phyloP scores from a whole-genome alignment of 306 rosid genomes.

The Abrus pulchellus region DNA sequence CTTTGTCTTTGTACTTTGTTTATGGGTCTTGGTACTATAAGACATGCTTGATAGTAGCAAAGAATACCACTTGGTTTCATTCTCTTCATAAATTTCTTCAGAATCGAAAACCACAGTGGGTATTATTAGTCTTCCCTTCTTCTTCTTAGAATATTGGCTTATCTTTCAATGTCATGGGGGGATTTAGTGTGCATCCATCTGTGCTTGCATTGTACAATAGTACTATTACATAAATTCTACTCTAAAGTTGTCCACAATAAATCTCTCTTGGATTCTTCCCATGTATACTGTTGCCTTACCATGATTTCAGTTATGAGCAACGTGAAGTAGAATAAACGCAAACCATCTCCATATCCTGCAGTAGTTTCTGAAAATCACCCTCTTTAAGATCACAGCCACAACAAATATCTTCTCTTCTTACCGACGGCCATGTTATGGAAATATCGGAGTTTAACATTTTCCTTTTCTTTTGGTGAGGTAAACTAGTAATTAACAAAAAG shows the following conservation, averaged over 20 bases:
- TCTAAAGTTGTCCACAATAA: constrained; percentile 30
- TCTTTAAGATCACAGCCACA: constrained; percentile 1
- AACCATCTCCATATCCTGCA: constrained; percentile 24
- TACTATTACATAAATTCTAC: constrained; percentile 39
- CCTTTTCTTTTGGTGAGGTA: constrained; percentile 27
- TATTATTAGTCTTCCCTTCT: constrained; percentile 44
- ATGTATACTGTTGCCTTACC: background rate
- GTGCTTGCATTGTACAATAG: constrained; percentile 56
- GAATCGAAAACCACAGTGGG: constrained; percentile 58
- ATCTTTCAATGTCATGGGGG: constrained; percentile 43
- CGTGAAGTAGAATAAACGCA: constrained; percentile 18
- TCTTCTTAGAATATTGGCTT: constrained; percentile 40
- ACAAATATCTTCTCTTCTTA: background rate
- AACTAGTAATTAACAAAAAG: background rate
- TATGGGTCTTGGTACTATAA: constrained; percentile 30
- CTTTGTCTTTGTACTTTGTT: background rate
- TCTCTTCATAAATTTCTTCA: constrained; percentile 47
- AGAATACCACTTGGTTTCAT: constrained; percentile 55
- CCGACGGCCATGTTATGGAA: constrained; percentile 12
- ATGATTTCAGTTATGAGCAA: constrained; percentile 17
- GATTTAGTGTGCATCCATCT: constrained; percentile 46
- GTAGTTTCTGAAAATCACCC: background rate
- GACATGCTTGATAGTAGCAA: constrained; percentile 49
- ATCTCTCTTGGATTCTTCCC: constrained; percentile 22
- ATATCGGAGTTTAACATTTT: constrained; percentile 1